Evolutionary conservation across 1,284 basidiomycete species (phyloP).

Genomic region (Trametes polyzona): DNA sequence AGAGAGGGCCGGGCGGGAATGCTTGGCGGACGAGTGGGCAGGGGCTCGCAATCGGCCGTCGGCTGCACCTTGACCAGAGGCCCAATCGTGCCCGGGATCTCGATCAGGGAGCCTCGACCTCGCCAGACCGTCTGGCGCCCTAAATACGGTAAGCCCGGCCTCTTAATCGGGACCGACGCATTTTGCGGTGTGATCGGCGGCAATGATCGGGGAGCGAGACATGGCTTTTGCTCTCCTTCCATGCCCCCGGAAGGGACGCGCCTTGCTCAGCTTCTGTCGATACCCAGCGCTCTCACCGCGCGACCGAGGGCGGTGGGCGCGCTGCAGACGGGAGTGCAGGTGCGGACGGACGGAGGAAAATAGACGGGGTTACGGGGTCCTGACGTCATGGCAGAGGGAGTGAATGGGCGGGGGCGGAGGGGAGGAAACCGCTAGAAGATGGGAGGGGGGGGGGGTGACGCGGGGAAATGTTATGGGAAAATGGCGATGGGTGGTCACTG

Average conservation of each 20-base stretch:
- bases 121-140: not conserved
- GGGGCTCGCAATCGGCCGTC: not conserved
- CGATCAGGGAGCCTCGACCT: slow-evolving; percentile 1
- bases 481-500: too few species aligned
- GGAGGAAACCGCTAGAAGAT: slow-evolving; percentile 5
- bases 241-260: not conserved
- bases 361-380: slow-evolving; percentile 11
- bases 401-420: not conserved
- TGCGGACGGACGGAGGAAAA: not conserved
- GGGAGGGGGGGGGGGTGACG: not conserved
- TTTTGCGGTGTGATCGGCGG: slow-evolving; percentile 7
- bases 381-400: slow-evolving; percentile 8
- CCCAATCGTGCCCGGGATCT: not conserved
- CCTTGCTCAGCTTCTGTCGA: not conserved
- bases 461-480: not conserved
- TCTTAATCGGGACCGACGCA: slow-evolving; percentile 5
- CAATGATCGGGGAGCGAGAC: slow-evolving; percentile 1
- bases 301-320: not conserved
- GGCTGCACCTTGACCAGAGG: not conserved
- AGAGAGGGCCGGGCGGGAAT: not conserved
- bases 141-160: slow-evolving; percentile 1
- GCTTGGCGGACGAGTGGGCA: not conserved
- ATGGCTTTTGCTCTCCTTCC: not conserved
- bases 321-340: not conserved
- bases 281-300: not conserved